A percentile compares a stretch with the other conserved stretches of the same genome.
Conservation (phyloP, 164 flowering plant genomes). For the Sedum album region DNA sequence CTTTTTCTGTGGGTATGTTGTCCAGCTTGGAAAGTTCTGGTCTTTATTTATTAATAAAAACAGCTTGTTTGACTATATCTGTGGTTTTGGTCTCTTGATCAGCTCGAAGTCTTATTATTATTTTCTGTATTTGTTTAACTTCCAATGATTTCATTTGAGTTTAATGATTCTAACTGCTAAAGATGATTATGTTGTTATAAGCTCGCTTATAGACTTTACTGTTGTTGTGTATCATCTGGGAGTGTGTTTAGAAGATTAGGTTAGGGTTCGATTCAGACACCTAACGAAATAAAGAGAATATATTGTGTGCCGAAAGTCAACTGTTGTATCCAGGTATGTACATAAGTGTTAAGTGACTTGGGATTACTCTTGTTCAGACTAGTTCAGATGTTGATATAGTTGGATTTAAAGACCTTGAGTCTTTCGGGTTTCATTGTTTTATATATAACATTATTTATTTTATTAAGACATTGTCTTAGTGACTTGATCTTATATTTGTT, state of each 20-base stretch:
- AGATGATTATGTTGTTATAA: background rate
- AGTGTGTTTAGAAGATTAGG: background rate
- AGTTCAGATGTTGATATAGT: slow-evolving; percentile 4
- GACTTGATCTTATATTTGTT: background rate
- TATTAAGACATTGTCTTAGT: too few species aligned
- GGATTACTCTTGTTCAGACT: slow-evolving; percentile 4
- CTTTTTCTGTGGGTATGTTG: background rate
- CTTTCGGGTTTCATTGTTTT: background rate
- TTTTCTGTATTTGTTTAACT: too few species aligned
- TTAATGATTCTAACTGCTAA: background rate
- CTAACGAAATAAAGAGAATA: slow-evolving; percentile 19
- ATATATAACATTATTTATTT: too few species aligned
- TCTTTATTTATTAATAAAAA: background rate
- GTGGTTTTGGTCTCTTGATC: slow-evolving; percentile 1
- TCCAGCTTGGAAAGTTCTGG: background rate
- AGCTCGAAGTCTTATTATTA: background rate
- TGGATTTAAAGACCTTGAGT: background rate
- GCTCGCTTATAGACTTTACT: background rate
- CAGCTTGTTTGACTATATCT: background rate
- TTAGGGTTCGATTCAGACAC: background rate
- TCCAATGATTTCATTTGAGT: background rate
- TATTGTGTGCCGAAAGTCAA: slow-evolving; percentile 37
- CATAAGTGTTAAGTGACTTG: background rate
- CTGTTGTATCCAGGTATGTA: slow-evolving; percentile 28
- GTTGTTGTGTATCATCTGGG: background rate